phyloP scores from a whole-genome alignment of 805 yeast species.

The Myxozyma sirexii region DNA sequence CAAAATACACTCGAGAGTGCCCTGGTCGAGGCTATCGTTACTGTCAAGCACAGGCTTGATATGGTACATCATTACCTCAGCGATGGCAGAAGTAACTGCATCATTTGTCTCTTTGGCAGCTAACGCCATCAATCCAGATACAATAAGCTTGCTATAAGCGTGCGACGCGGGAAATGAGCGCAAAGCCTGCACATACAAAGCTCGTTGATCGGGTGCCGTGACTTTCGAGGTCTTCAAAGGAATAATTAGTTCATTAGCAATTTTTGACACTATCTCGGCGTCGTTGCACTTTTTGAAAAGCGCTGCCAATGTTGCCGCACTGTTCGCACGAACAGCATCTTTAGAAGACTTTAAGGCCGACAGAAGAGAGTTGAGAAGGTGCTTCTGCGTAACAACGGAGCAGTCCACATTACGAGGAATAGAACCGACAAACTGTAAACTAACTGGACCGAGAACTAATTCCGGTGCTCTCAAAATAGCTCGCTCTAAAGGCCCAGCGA shows the following conservation, averaged over 20 bases:
- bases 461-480: slow-evolving; percentile 80
- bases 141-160: slow-evolving; percentile 46
- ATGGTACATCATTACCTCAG: slow-evolving; percentile 55
- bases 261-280: slow-evolving; percentile 40
- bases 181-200: slow-evolving; percentile 53
- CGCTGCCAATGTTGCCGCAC: slow-evolving; percentile 46
- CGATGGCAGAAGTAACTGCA: slow-evolving; percentile 52
- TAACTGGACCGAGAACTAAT: slow-evolving; percentile 56
- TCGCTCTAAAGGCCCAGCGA: slow-evolving; percentile 70
- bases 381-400: slow-evolving; percentile 47
- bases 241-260: slow-evolving; percentile 59
- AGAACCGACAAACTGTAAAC: slow-evolving; percentile 53
- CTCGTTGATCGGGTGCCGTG: slow-evolving; percentile 67
- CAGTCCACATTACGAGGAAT: slow-evolving; percentile 47
- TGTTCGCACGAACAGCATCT: slow-evolving; percentile 58
- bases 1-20: slow-evolving; percentile 44
- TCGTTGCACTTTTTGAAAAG: slow-evolving; percentile 39
- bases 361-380: slow-evolving; percentile 55
- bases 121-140: slow-evolving; percentile 53
- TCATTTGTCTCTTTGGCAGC: slow-evolving; percentile 79
- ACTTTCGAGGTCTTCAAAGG: slow-evolving; percentile 59
- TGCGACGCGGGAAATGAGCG: slow-evolving; percentile 39
- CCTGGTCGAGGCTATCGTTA: slow-evolving; percentile 36
- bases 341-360: slow-evolving; percentile 71
- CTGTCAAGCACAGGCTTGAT: slow-evolving; percentile 42